Base-by-base conservation (phyloP, 139 green algal species). In the Chlamydomonas schloesseri region DNA sequence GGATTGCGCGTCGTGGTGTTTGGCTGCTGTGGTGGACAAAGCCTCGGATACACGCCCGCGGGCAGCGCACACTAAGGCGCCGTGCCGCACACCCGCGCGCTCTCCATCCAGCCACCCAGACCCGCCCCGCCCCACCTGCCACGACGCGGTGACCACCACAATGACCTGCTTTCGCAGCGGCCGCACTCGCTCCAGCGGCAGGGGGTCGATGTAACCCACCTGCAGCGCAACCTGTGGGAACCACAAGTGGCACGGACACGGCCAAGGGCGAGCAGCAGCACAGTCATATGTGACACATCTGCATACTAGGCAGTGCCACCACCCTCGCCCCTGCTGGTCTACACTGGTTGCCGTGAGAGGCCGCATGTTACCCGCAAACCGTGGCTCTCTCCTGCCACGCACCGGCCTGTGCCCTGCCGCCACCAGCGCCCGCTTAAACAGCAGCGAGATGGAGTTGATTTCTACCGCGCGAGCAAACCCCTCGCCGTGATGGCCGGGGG, bases 91-190 rank as follows among this genome's bases (percentile, higher is more conserved):
- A 13, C 42, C 42, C 8, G 42, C 42, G 5, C 42, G 42, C 42
- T 50, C 42, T n/a, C n/a, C n/a, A n/a, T n/a, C n/a, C 31, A 33
- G 37, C 29, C 37, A 6, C 31, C 17, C 11, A 33, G 11, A 3
- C 33, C 33, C 17, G 20, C 71, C 72, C 34, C n/a, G 3, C 3
- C 84, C 4, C 72, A 99, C 91, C 23, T 93, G 83, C 90, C 95
- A 97, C 17, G 90, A 90, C 3, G 89, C 87, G 2, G 95, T 99
- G 9, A 99, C 93, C 50, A 99, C 93, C 36, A 98, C 98, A 21
- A 99, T 86, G 26, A 99, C 97, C 87, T 95, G 93, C 89, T 97
- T 97, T 62, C 96, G 93, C 15, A 91, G 83, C 17, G 92, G 85
- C 6, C 81, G 85, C 86, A 98, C 95, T 6, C 95, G 90, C 60